These are phyloP conservation scores for Chamaecyparis obtusa DNA, from an alignment of 75 land plant genomes.

Conservation along the genomic window DNA sequence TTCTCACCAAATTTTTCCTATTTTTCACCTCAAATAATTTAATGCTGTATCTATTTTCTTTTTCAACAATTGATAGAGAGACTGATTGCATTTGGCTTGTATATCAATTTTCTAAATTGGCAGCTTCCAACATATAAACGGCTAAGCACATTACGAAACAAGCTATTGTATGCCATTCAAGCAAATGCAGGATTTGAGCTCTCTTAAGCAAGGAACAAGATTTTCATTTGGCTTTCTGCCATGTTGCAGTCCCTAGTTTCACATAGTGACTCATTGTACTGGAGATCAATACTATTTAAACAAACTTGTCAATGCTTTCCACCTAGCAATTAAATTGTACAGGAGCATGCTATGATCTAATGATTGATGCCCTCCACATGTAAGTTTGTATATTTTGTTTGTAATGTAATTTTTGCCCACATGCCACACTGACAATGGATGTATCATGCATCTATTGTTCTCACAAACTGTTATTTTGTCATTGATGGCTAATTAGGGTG, in stretches of 20 bases:
- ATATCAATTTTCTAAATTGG: neutral
- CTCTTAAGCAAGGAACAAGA: slow-evolving; percentile 29
- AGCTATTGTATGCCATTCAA: slow-evolving; percentile 83
- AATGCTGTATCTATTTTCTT: neutral
- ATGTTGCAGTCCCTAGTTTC: neutral
- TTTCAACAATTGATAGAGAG: neutral
- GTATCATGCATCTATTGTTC: neutral
- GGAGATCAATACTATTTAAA: neutral
- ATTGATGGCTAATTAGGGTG: neutral
- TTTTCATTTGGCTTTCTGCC: neutral
- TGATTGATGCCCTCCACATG: neutral
- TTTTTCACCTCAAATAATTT: neutral
- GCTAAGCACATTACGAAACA: slow-evolving; percentile 58
- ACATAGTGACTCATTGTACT: neutral
- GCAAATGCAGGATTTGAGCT: slow-evolving; percentile 96
- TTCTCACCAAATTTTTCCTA: neutral
- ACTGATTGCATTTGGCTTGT: neutral
- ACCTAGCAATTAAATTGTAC: neutral
- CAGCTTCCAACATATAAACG: slow-evolving; percentile 95
- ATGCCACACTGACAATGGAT: neutral
- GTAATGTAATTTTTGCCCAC: neutral
- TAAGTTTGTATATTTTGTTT: neutral
- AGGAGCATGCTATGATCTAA: neutral
- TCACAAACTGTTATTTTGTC: neutral
- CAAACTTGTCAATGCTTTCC: neutral